Evolutionary conservation across 1,284 basidiomycete genomes (phyloP).

Genomic region (Pseudozyma sp.): DNA sequence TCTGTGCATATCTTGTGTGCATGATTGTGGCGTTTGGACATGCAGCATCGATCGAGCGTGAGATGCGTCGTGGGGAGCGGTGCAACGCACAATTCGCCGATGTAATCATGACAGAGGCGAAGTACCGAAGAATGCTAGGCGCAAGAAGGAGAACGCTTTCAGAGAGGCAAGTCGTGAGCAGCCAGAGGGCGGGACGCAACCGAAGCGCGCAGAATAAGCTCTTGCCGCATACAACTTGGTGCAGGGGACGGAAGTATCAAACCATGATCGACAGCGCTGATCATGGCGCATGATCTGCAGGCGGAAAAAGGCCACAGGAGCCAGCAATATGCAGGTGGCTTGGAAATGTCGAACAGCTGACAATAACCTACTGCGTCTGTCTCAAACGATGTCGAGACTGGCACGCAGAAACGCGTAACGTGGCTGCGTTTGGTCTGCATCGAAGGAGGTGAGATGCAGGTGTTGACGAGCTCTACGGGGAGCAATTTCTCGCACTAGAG

Average conservation of each 20-base stretch:
- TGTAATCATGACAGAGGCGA: no score
- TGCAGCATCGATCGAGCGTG: neutral
- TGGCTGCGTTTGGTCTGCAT: constrained; percentile 1
- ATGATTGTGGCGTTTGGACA: neutral
- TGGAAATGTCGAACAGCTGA: neutral
- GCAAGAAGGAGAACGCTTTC: neutral
- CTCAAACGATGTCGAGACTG: constrained; percentile 1
- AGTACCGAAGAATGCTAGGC: neutral
- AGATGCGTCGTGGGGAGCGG: no score
- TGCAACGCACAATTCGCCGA: no score
- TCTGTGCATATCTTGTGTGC: constrained; percentile 9
- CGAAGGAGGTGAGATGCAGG: neutral
- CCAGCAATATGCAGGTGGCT: neutral
- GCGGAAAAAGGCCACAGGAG: constrained; percentile 1
- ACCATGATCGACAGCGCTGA: neutral
- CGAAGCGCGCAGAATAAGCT: constrained; percentile 19
- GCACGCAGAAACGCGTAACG: constrained; percentile 24
- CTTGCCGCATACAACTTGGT: constrained; percentile 13
- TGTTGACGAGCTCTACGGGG: no score
- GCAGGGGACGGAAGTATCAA: constrained; percentile 1
- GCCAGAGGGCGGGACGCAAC: constrained; percentile 7
- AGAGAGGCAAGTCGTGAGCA: neutral
- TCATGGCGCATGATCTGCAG: constrained; percentile 9
- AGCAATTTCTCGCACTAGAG: no score
- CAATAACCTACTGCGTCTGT: neutral